Conservation (phyloP, 169 alveolate species). For the Amoebophrya sp. region DNA sequence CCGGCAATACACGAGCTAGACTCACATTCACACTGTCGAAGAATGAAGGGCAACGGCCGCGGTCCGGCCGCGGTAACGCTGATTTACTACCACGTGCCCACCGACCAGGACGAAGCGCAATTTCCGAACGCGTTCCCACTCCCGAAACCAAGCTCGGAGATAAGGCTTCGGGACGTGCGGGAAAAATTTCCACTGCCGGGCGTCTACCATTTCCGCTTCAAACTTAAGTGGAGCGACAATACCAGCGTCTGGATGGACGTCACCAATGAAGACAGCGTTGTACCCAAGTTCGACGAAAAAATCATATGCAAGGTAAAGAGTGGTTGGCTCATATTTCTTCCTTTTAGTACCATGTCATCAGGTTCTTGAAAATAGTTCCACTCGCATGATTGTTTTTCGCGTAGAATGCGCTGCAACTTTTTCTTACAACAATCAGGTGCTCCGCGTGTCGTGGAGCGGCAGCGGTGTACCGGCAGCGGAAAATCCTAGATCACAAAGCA, state of each 20-base stretch:
- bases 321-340: too few species aligned
- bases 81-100: not conserved
- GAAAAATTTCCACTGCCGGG: slow-evolving; percentile 40
- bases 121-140: slow-evolving; percentile 34
- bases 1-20: too few species aligned
- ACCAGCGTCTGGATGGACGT: slow-evolving; percentile 33
- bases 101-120: slow-evolving; percentile 16
- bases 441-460: not conserved
- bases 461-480: not conserved
- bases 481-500: not conserved
- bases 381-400: too few species aligned
- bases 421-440: too few species aligned
- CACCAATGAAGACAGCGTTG: slow-evolving; percentile 29
- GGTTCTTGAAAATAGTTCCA: too few species aligned
- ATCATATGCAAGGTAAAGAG: slow-evolving; percentile 30
- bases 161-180: slow-evolving; percentile 19
- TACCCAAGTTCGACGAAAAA: slow-evolving; percentile 20
- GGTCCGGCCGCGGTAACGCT: not conserved
- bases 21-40: too few species aligned
- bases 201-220: slow-evolving; percentile 32
- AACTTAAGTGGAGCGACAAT: slow-evolving; percentile 34
- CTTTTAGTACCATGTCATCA: too few species aligned
- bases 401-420: too few species aligned
- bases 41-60: not conserved
- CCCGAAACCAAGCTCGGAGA: slow-evolving; percentile 18